Base-by-base conservation (phyloP, 2,329 filamentous ascomycete genomes). In the Pseudonectria buxi region DNA sequence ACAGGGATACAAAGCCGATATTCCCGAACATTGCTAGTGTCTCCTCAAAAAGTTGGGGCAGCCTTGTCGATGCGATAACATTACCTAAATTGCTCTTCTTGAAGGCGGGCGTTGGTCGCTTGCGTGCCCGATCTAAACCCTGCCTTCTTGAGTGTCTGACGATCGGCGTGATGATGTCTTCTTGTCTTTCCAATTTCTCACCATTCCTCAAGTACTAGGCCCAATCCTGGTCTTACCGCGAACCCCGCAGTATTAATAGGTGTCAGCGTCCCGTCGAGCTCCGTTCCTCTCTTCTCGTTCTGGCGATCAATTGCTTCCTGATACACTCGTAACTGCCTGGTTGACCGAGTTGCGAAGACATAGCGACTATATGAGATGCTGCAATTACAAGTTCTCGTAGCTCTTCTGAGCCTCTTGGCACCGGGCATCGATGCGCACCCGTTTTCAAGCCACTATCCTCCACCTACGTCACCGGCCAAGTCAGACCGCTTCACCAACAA, bases 401-500 rank as follows among this genome's bases (percentile, higher is more conserved):
- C 41, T 43, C 32, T 47, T 0, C 10, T 45, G 24, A 47, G 45
- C 39, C 1, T 46, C 0, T 7, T 43, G 10, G n/a, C 28, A 0
- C 38, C 34, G 7, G 4, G 18, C 2, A 28, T 10, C 4, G 4
- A 36, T 2, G 36, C 41, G 3, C 36, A 47, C 2, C 44, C 45
- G 3, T 40, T 24, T 26, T 28, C 36, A 1, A 15, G 24, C 13
- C n/a, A 29, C 6, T 47, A 47, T 4, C 44, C 44, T 22, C 44
- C 45, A 10, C 31, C 14, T 7, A 28, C 35, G 4, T 32, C 40
- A 2, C 45, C 45, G 6, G 4, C 18, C 18, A 22, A 22, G 18
- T 22, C 18, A 9, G 18, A 22, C 18, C 18, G 5, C 18, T 30
- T 1, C 14, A 41, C 35, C 3, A 30, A 48, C 10, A 58, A 54